Percentiles rank a stretch among this genome's conserved stretches.
These are phyloP conservation scores for Sphagnurus paluster DNA, from an alignment of 1,284 basidiomycete species.

Conservation along the genomic window DNA sequence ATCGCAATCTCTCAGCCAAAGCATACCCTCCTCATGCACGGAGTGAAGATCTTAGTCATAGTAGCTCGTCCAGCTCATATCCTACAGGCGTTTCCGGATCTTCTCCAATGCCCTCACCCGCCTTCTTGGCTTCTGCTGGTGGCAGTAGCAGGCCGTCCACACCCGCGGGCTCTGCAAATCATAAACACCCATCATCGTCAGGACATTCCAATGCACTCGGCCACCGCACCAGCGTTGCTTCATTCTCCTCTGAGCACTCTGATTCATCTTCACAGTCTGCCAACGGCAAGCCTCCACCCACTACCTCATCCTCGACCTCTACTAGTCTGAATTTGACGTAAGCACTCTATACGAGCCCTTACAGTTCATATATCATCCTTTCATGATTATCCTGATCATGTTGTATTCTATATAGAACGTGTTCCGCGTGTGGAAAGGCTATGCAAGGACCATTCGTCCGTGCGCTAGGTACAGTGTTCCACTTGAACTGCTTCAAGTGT, in stretches of 20 bases:
- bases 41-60: conserved; percentile 74
- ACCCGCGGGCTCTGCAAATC: conserved; percentile 47
- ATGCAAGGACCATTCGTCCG: conserved; percentile 97
- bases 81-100: conserved; percentile 25
- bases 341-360: conserved; percentile 23
- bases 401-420: conserved; percentile 46
- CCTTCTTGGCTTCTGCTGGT: conserved; percentile 45
- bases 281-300: conserved; percentile 45
- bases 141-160: conserved; percentile 52
- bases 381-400: conserved; percentile 27
- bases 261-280: conserved; percentile 44
- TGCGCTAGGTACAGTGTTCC: conserved; percentile 92
- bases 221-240: conserved; percentile 41
- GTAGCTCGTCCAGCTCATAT: conserved; percentile 28
- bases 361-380: conserved; percentile 20
- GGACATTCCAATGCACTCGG: conserved; percentile 49
- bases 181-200: conserved; percentile 48
- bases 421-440: conserved; percentile 70
- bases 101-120: conserved; percentile 48
- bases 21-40: conserved; percentile 45
- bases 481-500: conserved; percentile 97
- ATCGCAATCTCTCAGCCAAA: conserved; percentile 46
- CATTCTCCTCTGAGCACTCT: conserved; percentile 50
- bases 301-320: conserved; percentile 44
- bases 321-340: conserved; percentile 45